Conservation (phyloP, 345 rosid species). For the Iberis pinnata region DNA sequence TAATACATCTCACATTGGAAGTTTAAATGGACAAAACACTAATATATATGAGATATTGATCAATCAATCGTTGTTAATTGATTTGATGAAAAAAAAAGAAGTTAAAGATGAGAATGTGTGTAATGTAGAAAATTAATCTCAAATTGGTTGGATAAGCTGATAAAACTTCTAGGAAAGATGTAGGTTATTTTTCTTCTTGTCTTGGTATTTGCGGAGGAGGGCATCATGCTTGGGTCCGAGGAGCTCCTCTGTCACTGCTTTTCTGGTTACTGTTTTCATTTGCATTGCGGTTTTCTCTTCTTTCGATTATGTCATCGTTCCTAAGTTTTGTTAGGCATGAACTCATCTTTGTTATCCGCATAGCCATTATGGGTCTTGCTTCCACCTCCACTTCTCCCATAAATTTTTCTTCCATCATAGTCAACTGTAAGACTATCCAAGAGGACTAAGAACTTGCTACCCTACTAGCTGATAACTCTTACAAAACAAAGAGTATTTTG, state of each 20-base stretch:
- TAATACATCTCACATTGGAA: too few species aligned
- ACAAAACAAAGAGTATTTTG: background rate
- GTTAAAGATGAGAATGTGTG: too few species aligned
- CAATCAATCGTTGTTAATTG: too few species aligned
- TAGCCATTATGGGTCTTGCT: conserved; percentile 18
- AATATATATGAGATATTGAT: too few species aligned
- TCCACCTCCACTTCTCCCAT: conserved; percentile 21
- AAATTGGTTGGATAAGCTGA: too few species aligned
- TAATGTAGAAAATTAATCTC: too few species aligned
- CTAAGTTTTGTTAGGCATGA: conserved; percentile 7
- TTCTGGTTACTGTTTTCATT: conserved; percentile 10
- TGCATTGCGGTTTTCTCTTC: conserved; percentile 7
- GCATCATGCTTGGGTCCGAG: conserved; percentile 3
- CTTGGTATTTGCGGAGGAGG: conserved; percentile 6
- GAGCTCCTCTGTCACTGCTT: conserved; percentile 20
- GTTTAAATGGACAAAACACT: too few species aligned
- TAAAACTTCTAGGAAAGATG: too few species aligned
- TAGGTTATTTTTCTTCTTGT: too few species aligned
- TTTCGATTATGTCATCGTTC: conserved; percentile 11
- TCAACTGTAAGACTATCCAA: conserved; percentile 24
- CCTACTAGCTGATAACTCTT: background rate
- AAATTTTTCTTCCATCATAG: conserved; percentile 22
- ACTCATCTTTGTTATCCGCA: conserved; percentile 23
- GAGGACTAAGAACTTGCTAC: background rate
- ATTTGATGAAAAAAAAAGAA: too few species aligned